A percentile compares a stretch with the other conserved stretches of the same genome.
Evolutionary conservation across 2,329 filamentous ascomycete genomes (phyloP).

Genomic region (Didymella segeticola): DNA sequence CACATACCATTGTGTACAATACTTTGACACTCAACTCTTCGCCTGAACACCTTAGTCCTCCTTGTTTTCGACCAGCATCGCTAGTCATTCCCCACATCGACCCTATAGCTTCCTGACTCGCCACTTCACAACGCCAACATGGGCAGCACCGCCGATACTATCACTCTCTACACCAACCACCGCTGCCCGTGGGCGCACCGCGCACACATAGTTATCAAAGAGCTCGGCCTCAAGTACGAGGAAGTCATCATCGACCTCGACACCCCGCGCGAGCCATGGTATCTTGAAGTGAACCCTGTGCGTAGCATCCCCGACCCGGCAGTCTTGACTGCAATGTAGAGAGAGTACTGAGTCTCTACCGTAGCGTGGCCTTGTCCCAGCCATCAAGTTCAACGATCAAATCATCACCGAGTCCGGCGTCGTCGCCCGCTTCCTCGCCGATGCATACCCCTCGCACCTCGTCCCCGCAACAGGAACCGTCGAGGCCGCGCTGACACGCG

Average conservation of each 20-base stretch:
- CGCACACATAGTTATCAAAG: conserved; percentile 73
- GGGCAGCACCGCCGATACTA: conserved; percentile 50
- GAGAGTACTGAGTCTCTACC: conserved; percentile 1
- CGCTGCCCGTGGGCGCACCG: conserved; percentile 77
- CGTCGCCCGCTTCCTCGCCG: conserved; percentile 74
- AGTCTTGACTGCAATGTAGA: too few relatives aligned
- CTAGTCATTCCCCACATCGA: conserved; percentile 7
- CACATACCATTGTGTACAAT: background rate
- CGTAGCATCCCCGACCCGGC: conserved; percentile 15
- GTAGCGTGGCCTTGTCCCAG: conserved; percentile 74
- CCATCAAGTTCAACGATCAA: conserved; percentile 67
- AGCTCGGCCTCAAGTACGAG: conserved; percentile 70
- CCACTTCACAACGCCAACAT: conserved; percentile 2
- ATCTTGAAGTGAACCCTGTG: conserved; percentile 76
- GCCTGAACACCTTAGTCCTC: background rate
- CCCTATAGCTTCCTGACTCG: conserved; percentile 9
- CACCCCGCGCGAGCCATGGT: conserved; percentile 73
- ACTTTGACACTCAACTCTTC: background rate
- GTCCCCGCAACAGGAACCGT: conserved; percentile 63
- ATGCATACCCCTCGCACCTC: conserved; percentile 72
- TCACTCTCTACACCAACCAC: conserved; percentile 75
- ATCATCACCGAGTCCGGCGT: conserved; percentile 77
- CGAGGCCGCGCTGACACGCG: conserved; percentile 66
- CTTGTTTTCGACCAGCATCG: background rate
- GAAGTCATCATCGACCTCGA: conserved; percentile 76